These are phyloP conservation scores for Fusarium beomiforme DNA, from an alignment of 2,329 filamentous ascomycete genomes.

Conservation along the genomic window DNA sequence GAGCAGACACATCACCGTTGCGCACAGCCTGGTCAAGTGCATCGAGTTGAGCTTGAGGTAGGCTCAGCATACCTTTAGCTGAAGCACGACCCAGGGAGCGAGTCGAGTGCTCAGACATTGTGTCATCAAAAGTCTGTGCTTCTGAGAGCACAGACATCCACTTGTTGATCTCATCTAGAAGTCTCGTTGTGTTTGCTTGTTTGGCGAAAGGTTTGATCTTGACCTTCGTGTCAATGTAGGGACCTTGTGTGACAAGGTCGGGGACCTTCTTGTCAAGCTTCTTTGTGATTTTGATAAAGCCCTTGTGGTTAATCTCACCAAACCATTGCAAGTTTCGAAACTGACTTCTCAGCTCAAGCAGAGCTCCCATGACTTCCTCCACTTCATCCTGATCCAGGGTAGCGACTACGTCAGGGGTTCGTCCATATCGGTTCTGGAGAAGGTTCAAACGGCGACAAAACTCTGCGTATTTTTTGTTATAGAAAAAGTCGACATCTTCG, in stretches of 20 bases:
- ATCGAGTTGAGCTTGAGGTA: slow-evolving; percentile 76
- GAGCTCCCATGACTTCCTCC: slow-evolving; percentile 88
- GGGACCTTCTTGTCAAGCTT: slow-evolving; percentile 96
- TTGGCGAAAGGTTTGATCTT: slow-evolving; percentile 89
- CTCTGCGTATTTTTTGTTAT: slow-evolving; percentile 94
- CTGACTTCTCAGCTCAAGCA: slow-evolving; percentile 88
- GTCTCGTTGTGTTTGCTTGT: slow-evolving; percentile 62
- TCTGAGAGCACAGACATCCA: slow-evolving; percentile 89
- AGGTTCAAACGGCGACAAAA: slow-evolving; percentile 85
- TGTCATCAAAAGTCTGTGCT: slow-evolving; percentile 79
- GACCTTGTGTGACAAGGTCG: slow-evolving; percentile 78
- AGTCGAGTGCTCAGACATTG: slow-evolving; percentile 76
- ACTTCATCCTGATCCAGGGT: slow-evolving; percentile 87
- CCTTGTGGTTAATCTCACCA: slow-evolving; percentile 92
- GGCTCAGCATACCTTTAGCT: slow-evolving; percentile 77
- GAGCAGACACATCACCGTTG: slow-evolving; percentile 68
- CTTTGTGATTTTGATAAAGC: slow-evolving; percentile 98
- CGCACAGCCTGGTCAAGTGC: slow-evolving; percentile 77
- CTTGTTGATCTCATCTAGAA: slow-evolving; percentile 78
- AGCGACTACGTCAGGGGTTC: slow-evolving; percentile 73
- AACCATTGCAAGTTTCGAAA: slow-evolving; percentile 97
- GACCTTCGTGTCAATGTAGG: slow-evolving; percentile 90
- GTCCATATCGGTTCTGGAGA: slow-evolving; percentile 87
- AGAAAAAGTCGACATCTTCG: slow-evolving; percentile 95
- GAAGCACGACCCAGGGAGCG: slow-evolving; percentile 81